A percentile compares a stretch with the other conserved stretches of the same genome.
These are phyloP conservation scores for Mariannaea sp. DNA, from an alignment of 2,329 filamentous ascomycete species.

Conservation along the genomic window DNA sequence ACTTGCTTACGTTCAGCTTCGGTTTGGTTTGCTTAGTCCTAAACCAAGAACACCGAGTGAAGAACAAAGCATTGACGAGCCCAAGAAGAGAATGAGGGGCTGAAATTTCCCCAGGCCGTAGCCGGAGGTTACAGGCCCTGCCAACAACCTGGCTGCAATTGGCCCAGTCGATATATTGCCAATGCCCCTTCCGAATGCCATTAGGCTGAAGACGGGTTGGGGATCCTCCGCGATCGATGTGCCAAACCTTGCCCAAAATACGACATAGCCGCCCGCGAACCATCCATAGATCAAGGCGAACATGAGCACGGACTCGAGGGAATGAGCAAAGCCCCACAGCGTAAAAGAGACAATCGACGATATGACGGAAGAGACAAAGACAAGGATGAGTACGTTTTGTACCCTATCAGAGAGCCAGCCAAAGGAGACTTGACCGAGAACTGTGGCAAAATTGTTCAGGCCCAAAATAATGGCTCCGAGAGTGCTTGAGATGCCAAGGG, in stretches of 20 bases:
- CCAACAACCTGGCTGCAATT: constrained; percentile 31
- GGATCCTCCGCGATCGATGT: constrained; percentile 37
- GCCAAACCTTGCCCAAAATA: constrained; percentile 38
- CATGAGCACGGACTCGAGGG: constrained; percentile 49
- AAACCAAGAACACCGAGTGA: constrained; percentile 11
- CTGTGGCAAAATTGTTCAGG: constrained; percentile 53
- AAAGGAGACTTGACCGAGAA: constrained; percentile 51
- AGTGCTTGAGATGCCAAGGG: constrained; percentile 45
- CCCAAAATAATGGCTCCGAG: constrained; percentile 54
- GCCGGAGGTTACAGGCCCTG: constrained; percentile 15
- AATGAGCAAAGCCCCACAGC: constrained; percentile 58
- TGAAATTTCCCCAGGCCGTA: constrained; percentile 24
- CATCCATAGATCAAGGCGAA: constrained; percentile 62
- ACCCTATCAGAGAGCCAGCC: constrained; percentile 52
- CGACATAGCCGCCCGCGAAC: constrained; percentile 52
- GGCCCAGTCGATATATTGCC: constrained; percentile 38
- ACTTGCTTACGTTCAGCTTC: too few relatives aligned
- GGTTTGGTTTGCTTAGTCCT: background rate
- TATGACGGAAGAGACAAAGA: constrained; percentile 48
- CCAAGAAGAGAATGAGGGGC: constrained; percentile 25
- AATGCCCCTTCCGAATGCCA: constrained; percentile 39
- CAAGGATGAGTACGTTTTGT: constrained; percentile 52
- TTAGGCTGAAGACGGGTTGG: constrained; percentile 34
- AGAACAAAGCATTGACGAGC: constrained; percentile 24
- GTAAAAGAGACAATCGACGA: constrained; percentile 55